Conservation (phyloP, 2,329 filamentous ascomycete genomes). For the Botryosphaeria dothidea region DNA sequence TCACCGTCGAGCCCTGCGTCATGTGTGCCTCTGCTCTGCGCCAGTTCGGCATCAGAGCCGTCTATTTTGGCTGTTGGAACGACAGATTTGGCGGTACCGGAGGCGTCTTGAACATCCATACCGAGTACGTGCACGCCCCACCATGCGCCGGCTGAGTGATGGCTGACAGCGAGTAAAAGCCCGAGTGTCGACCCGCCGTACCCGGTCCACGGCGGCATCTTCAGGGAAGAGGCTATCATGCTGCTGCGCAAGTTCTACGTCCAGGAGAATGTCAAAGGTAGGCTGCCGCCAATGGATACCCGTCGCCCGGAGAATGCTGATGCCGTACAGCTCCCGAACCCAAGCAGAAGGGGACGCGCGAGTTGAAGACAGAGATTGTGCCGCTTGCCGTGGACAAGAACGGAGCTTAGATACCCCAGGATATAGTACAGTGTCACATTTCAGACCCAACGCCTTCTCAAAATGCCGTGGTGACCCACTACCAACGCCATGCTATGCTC, state of each 20-base stretch:
- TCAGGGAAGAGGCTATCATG: conserved; percentile 89
- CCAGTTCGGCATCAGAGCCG: conserved; percentile 82
- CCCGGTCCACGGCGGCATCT: conserved; percentile 82
- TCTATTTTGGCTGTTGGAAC: conserved; percentile 94
- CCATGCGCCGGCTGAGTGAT: not conserved
- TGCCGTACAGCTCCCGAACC: conserved; percentile 59
- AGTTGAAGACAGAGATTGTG: conserved; percentile 61
- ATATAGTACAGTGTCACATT: not conserved
- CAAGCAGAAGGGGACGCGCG: conserved; percentile 63
- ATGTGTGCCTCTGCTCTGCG: conserved; percentile 95
- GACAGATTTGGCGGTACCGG: conserved; percentile 97
- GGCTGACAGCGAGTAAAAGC: conserved; percentile 34
- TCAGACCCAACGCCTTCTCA: conserved; percentile 5
- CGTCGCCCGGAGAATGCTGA: not conserved
- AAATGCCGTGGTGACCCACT: not conserved
- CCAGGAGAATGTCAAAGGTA: conserved; percentile 92
- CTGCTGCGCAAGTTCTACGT: conserved; percentile 93
- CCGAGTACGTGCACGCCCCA: conserved; percentile 49
- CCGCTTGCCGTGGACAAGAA: conserved; percentile 28
- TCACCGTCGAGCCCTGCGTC: conserved; percentile 97
- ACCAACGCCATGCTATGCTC: conserved; percentile 5
- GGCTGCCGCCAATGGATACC: not conserved
- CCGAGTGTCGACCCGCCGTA: conserved; percentile 76
- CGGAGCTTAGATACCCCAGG: conserved; percentile 14
- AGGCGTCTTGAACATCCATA: conserved; percentile 85